Base-by-base conservation (phyloP, 2,329 filamentous ascomycete species). In the Aspergillus cejpii region DNA sequence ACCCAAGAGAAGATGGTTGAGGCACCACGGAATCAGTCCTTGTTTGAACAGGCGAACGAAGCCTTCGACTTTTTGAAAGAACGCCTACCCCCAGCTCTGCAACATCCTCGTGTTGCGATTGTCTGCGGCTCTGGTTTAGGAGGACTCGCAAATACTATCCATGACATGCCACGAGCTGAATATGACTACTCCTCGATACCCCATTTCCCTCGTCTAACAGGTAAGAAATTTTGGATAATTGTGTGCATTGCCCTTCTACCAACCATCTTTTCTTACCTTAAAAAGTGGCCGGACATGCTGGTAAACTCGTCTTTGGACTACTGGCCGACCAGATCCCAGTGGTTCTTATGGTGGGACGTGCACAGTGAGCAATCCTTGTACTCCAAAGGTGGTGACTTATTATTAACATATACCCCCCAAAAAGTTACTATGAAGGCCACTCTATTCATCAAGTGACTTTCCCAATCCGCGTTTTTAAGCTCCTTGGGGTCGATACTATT, bases 351-450 rank as follows among this genome's bases (percentile, higher is more conserved):
- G 78, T 83, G 49, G 81, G 80, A 51, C 73, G 81, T 58, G 76
- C 76, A 54, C 80, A 84, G 80, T 83, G 50, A 73, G 78, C 72
- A n/a, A 34, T 15, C 26, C 43, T 41, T 38, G 41, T 14, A 39
- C 33, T 29, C 14, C 5, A 20, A n/a, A 8, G 7, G 34, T 15
- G 14, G 2, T 8, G 27, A 3, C 27, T 37, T 14, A 8, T 37
- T 8, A 42, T 14, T 34, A 33, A 23, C 33, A 8, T 29, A 26
- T 11, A 43, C 12, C 11, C 8, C 28, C 23, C 23, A 11, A 5
- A 37, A 29, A 83, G 80, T 63, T 84, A 80, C 66, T 85, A 84
- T 59, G 81, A 85, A 65, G 81, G 81, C 26, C 77, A 84, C 58
- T 73, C 74, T 2, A 80, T 84, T 66, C 73, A 80, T 43, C 68